Evolutionary conservation across 495 filamentous ascomycete species (phyloP), one percentile per base, ranked within the genome.

Genomic region (Parachaetomium inaequale): DNA sequence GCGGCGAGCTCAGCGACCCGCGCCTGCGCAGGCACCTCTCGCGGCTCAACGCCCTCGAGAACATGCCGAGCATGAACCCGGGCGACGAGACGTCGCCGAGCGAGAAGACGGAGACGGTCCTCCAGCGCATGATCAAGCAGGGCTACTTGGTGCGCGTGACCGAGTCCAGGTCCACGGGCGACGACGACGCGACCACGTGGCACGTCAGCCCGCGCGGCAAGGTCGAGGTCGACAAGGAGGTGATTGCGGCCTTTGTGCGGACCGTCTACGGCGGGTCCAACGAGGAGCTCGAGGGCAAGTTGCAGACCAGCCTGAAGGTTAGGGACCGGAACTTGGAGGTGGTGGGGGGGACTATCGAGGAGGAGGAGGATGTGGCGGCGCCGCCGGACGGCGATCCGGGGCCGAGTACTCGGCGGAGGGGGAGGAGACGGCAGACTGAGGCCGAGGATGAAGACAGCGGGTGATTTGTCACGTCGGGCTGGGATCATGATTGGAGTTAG

Each of bases 201-300:
- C 83, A 88, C 61, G 81, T 96, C 28, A 92, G 92, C 3, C 87
- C 90, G 32, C 80, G 94, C 36, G 94, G 92, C 15, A 96, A 90
- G 75, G 78, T 90, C 14, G 94, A 98, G 71, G 87, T 98, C 34
- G 88, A 87, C 3, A 83, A 84, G 56, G 79, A 83, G 32, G 88
- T 86, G 15, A 87, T 95, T 32, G 83, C 85, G 15, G 84, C 83
- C 2, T 68, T 98, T 54, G 85, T 93, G 4, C 82, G 82, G 57
- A 77, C 83, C 58, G 75, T 86, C 32, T 86, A 83, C 73, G 82
- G 79, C 31, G 73, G 75, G 8, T 70, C 71, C 29, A 78, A 72
- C 8, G 75, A 79, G 4, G 82, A 84, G 53, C 68, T 88, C 25
- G 78, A 83, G 53, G 77, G 74, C 66, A 82, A 79, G 64, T 63